Conservation (phyloP, 2,329 filamentous ascomycete species). For the Penicillium hordei region DNA sequence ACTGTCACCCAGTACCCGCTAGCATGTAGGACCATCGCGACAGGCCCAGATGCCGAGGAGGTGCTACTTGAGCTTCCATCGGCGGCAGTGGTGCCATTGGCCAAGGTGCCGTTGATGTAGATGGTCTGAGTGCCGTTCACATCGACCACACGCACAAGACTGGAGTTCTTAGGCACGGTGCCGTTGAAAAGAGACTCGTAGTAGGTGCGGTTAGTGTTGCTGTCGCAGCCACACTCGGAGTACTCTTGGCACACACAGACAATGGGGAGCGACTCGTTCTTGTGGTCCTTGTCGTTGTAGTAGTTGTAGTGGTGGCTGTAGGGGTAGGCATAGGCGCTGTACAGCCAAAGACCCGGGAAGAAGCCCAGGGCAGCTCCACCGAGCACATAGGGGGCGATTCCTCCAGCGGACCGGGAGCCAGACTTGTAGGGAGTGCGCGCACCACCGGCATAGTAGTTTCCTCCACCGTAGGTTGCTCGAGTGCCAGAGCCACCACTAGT, state of each 20-base stretch:
- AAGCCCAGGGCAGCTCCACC: slow-evolving; percentile 47
- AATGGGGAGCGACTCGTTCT: slow-evolving; percentile 54
- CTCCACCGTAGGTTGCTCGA: slow-evolving; percentile 50
- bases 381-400: slow-evolving; percentile 53
- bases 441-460: slow-evolving; percentile 57
- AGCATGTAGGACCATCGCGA: slow-evolving; percentile 27
- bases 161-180: slow-evolving; percentile 41
- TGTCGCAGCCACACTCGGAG: slow-evolving; percentile 59
- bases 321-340: slow-evolving; percentile 56
- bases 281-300: slow-evolving; percentile 46
- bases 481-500: slow-evolving; percentile 21
- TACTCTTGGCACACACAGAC: slow-evolving; percentile 58
- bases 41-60: slow-evolving; percentile 20
- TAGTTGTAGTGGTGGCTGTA: slow-evolving; percentile 51
- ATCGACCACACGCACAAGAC: slow-evolving; percentile 37
- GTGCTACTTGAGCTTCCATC: slow-evolving; percentile 27
- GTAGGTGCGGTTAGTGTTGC: slow-evolving; percentile 47
- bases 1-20: slow-evolving; percentile 47
- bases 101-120: slow-evolving; percentile 51
- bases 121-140: slow-evolving; percentile 47
- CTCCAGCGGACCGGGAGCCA: slow-evolving; percentile 47
- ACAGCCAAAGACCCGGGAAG: slow-evolving; percentile 57
- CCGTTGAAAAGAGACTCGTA: slow-evolving; percentile 46
- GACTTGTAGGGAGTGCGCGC: slow-evolving; percentile 52
- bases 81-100: slow-evolving; percentile 45